These are phyloP conservation scores for Coemansia sp. DNA, from an alignment of 192 early-diverging fungal species.

Conservation along the genomic window DNA sequence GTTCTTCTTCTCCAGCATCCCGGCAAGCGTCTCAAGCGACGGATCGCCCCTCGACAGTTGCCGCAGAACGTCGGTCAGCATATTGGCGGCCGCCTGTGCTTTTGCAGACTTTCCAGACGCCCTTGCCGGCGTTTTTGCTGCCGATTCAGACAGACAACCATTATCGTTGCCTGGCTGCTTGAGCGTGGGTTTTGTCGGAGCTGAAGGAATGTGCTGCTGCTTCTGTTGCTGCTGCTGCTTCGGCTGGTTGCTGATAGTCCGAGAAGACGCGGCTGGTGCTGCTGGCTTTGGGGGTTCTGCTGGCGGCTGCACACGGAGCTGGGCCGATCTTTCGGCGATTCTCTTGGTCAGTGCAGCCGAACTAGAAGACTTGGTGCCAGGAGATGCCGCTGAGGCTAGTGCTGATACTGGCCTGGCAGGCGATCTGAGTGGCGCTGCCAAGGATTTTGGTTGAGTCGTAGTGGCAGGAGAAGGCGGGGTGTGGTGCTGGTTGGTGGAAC, in stretches of 20 bases:
- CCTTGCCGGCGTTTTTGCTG: not conserved
- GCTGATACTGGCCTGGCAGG: not conserved
- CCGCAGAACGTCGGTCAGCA: constrained; percentile 49
- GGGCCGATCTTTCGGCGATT: not conserved
- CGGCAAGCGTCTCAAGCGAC: constrained; percentile 24
- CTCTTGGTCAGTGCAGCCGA: not conserved
- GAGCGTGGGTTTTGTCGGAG: not conserved
- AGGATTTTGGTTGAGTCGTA: too few relatives aligned
- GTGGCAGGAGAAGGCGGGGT: too few relatives aligned
- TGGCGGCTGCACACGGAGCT: not conserved
- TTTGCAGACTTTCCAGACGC: constrained; percentile 26
- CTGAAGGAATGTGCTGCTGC: constrained; percentile 2
- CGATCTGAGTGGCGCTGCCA: not conserved
- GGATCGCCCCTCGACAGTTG: constrained; percentile 29
- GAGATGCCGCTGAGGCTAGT: not conserved
- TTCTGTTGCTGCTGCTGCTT: constrained; percentile 5
- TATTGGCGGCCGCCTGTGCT: constrained; percentile 47
- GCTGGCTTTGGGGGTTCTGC: not conserved
- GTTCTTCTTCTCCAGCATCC: constrained; percentile 6
- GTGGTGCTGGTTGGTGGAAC: too few relatives aligned
- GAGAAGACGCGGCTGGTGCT: not conserved
- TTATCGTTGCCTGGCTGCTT: not conserved
- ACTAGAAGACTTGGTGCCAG: not conserved
- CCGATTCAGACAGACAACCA: not conserved
- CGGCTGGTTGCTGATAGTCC: too few relatives aligned